Percentiles rank a stretch among this genome's conserved stretches.
phyloP scores from a whole-genome alignment of 2,329 filamentous ascomycete species.

The Calonectria henricotiae region DNA sequence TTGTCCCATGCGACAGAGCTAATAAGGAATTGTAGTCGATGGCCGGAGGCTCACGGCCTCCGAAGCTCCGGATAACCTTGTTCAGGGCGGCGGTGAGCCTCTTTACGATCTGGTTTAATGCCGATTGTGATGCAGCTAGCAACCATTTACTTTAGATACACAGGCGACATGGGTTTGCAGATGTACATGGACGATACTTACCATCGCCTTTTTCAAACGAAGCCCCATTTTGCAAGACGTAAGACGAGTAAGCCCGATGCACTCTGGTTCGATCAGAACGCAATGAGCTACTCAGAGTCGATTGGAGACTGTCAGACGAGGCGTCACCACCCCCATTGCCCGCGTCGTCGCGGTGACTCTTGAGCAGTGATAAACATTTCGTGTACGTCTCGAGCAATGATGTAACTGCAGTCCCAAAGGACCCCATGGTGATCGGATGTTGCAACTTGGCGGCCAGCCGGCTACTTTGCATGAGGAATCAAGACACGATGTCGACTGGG shows the following conservation, averaged over 20 bases:
- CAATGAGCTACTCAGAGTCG: slow-evolving; percentile 57
- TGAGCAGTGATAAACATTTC: slow-evolving; percentile 63
- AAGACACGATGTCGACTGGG: slow-evolving; percentile 38
- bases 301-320: slow-evolving; percentile 48
- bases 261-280: slow-evolving; percentile 62
- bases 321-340: slow-evolving; percentile 42
- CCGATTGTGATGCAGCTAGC: slow-evolving; percentile 59
- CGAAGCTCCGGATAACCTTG: slow-evolving; percentile 57
- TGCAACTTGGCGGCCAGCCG: slow-evolving; percentile 33
- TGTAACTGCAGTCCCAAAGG: slow-evolving; percentile 63
- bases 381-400: slow-evolving; percentile 67
- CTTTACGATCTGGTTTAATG: slow-evolving; percentile 61
- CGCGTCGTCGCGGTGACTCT: slow-evolving; percentile 52
- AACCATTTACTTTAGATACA: slow-evolving; percentile 40
- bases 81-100: slow-evolving; percentile 63
- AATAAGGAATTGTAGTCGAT: slow-evolving; percentile 66
- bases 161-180: slow-evolving; percentile 34
- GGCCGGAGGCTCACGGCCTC: slow-evolving; percentile 53
- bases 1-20: slow-evolving; percentile 65
- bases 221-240: slow-evolving; percentile 61
- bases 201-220: slow-evolving; percentile 67
- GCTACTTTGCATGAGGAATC: slow-evolving; percentile 42
- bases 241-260: slow-evolving; percentile 61
- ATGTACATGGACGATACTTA: slow-evolving; percentile 53
- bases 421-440: slow-evolving; percentile 50